These are phyloP conservation scores for Globisporangium middletonii DNA, from an alignment of 352 stramenopile genomes.

Conservation along the genomic window DNA sequence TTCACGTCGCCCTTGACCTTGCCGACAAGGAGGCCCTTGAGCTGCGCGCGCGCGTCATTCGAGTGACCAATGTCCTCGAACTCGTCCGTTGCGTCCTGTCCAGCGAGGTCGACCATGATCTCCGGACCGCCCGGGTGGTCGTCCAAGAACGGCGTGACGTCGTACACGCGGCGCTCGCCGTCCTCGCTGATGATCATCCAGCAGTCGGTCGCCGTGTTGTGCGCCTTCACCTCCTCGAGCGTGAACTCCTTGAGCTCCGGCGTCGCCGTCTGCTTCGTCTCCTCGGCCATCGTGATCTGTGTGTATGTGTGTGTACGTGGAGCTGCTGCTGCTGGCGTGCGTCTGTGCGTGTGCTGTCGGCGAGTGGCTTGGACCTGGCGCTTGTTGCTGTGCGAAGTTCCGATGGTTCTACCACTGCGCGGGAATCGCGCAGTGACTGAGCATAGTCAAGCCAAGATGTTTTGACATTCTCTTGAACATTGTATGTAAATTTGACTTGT, in stretches of 20 bases:
- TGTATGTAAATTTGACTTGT: too few relatives aligned
- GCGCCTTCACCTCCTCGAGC: conserved; percentile 89
- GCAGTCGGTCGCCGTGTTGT: conserved; percentile 77
- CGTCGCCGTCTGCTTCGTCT: not conserved
- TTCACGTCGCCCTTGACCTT: conserved; percentile 79
- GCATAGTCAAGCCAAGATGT: too few relatives aligned
- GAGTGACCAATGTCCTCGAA: conserved; percentile 98
- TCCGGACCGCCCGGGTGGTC: conserved; percentile 98
- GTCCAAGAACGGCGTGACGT: conserved; percentile 97
- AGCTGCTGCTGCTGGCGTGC: not conserved
- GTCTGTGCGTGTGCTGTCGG: not conserved
- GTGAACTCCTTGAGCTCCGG: conserved; percentile 81
- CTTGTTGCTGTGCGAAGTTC: not conserved
- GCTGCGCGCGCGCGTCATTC: conserved; percentile 91
- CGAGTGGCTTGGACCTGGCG: not conserved
- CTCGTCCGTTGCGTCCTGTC: conserved; percentile 89
- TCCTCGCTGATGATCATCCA: conserved; percentile 80
- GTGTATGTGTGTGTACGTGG: not conserved
- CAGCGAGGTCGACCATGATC: conserved; percentile 94
- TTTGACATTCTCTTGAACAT: too few relatives aligned
- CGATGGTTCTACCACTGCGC: conserved; percentile 2
- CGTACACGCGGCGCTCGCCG: conserved; percentile 92
- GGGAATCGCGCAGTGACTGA: not conserved
- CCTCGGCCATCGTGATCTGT: not conserved
- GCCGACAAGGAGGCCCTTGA: conserved; percentile 92